Conservation (phyloP, 2,329 filamentous ascomycete genomes). For the Phialophora tarda region DNA sequence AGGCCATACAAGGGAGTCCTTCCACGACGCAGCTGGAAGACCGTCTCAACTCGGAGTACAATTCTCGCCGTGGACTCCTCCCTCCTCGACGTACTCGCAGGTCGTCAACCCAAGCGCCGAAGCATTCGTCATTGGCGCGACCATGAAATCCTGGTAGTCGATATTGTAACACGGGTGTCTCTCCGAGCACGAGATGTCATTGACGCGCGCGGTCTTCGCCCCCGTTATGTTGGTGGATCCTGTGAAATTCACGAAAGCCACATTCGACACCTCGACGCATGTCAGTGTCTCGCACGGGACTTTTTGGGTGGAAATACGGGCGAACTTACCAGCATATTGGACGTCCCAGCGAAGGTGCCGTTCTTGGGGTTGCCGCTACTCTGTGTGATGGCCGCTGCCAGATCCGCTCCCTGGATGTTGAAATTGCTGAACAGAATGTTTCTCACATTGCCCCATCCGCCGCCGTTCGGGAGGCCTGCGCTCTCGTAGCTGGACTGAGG, state of each 20-base stretch:
- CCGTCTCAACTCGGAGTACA: background rate
- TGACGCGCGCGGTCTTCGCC: background rate
- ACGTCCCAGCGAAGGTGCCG: constrained; percentile 56
- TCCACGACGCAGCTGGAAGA: background rate
- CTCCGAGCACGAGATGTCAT: background rate
- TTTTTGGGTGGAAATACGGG: no score
- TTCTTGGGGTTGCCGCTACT: constrained; percentile 55
- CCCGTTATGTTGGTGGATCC: background rate
- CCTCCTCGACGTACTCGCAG: background rate
- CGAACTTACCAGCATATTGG: constrained; percentile 55
- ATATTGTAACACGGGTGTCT: constrained; percentile 1
- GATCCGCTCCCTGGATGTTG: constrained; percentile 53
- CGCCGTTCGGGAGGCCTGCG: constrained; percentile 56
- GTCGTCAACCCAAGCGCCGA: background rate
- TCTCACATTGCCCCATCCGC: constrained; percentile 59
- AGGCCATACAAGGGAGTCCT: background rate
- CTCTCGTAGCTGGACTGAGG: constrained; percentile 57
- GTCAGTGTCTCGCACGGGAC: background rate
- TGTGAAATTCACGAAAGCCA: constrained; percentile 2
- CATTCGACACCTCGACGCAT: background rate
- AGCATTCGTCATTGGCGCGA: background rate
- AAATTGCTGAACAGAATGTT: constrained; percentile 62
- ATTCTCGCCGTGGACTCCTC: background rate
- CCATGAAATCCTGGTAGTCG: background rate
- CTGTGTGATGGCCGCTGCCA: constrained; percentile 54